These are phyloP conservation scores for Yamadazyma siamensis DNA, from an alignment of 1,139 yeast species.

Conservation along the genomic window DNA sequence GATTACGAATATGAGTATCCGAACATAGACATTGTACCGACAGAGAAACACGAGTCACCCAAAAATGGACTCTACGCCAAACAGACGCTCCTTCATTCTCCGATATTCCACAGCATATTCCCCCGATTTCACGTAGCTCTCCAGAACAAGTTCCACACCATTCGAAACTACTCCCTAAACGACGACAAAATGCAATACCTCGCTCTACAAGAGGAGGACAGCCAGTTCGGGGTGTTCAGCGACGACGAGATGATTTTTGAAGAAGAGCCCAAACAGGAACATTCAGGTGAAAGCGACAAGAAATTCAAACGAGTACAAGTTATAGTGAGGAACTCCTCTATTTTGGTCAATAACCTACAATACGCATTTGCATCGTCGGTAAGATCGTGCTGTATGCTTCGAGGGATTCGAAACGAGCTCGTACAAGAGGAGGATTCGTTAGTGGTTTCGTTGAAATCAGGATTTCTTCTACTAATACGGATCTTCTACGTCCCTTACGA, in stretches of 20 bases:
- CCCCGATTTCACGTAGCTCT: conserved; percentile 31
- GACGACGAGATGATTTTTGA: conserved; percentile 26
- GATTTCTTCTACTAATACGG: conserved; percentile 36
- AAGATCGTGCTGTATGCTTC: conserved; percentile 33
- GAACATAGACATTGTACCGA: conserved; percentile 3
- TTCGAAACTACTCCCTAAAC: conserved; percentile 30
- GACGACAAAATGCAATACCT: conserved; percentile 39
- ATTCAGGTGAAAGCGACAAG: conserved; percentile 1
- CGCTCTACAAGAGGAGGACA: conserved; percentile 36
- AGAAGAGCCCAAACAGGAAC: conserved; percentile 1
- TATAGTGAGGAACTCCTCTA: conserved; percentile 33
- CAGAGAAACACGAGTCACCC: neutral
- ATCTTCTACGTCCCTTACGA: conserved; percentile 33
- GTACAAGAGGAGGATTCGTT: conserved; percentile 38
- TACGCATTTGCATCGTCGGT: conserved; percentile 34
- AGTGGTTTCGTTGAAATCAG: conserved; percentile 39
- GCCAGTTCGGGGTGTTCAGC: conserved; percentile 36
- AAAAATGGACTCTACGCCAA: conserved; percentile 18
- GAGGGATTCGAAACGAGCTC: conserved; percentile 19
- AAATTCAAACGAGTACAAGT: conserved; percentile 17
- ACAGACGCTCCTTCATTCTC: conserved; percentile 37
- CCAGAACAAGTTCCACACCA: conserved; percentile 33
- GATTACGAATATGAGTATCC: conserved; percentile 6
- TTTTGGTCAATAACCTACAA: conserved; percentile 30
- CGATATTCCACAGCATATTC: conserved; percentile 30